A percentile compares a stretch with the other conserved stretches of the same genome.
phyloP scores from a whole-genome alignment of 352 stramenopile genomes.

The Pilasporangium apinafurcum region DNA sequence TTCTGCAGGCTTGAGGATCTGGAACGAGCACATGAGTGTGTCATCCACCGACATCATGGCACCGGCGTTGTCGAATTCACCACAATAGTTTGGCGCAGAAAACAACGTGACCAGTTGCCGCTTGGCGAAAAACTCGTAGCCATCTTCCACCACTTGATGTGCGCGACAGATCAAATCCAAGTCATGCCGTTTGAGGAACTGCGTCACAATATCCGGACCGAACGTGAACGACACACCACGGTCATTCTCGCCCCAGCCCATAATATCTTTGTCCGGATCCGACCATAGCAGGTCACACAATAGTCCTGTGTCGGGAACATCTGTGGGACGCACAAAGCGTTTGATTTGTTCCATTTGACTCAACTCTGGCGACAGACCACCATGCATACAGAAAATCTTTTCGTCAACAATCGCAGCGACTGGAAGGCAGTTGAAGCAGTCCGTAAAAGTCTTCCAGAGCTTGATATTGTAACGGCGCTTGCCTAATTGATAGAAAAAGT shows the following conservation, averaged over 20 bases:
- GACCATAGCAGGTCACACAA: constrained; percentile 98
- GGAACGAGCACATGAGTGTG: constrained; percentile 57
- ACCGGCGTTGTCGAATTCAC: constrained; percentile 99
- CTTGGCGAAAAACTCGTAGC: constrained; percentile 99
- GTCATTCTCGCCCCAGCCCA: constrained; percentile 98
- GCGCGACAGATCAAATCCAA: constrained; percentile 97
- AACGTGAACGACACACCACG: constrained; percentile 97
- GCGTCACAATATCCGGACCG: constrained; percentile 96
- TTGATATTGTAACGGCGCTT: constrained; percentile 95
- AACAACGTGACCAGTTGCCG: constrained; percentile 99
- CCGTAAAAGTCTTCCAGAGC: constrained; percentile 98
- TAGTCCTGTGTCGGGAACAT: constrained; percentile 90
- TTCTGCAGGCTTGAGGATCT: constrained; percentile 14
- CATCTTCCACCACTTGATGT: constrained; percentile 95
- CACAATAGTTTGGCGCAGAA: constrained; percentile 99
- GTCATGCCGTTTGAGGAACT: constrained; percentile 97
- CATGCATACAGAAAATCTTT: constrained; percentile 99
- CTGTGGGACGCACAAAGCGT: constrained; percentile 88
- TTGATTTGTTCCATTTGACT: constrained; percentile 92
- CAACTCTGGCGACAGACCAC: constrained; percentile 94
- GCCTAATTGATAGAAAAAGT: no score
- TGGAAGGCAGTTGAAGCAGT: constrained; percentile 91
- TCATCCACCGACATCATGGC: constrained; percentile 74
- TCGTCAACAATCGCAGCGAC: constrained; percentile 98
- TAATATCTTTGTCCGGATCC: constrained; percentile 98